phyloP scores from a whole-genome alignment of 2,329 filamentous ascomycete genomes.

The Alternaria panax region DNA sequence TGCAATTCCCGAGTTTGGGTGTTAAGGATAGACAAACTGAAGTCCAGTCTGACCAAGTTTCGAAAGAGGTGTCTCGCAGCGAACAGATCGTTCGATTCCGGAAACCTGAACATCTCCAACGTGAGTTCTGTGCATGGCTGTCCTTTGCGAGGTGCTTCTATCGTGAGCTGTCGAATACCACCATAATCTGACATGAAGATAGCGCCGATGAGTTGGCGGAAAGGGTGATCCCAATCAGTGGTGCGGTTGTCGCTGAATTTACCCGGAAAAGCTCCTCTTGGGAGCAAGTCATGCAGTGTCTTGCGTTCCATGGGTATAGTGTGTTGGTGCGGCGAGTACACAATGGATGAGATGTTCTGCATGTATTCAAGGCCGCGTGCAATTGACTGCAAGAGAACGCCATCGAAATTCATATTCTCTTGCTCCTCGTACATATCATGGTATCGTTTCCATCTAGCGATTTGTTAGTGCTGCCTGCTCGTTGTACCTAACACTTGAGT shows the following conservation, averaged over 20 bases:
- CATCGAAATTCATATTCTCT: conserved; percentile 32
- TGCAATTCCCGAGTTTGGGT: not conserved
- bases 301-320: conserved; percentile 31
- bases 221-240: conserved; percentile 24
- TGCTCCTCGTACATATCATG: conserved; percentile 35
- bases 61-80: conserved; percentile 34
- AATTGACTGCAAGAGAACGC: conserved; percentile 35
- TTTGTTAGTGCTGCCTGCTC: conserved; percentile 1
- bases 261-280: conserved; percentile 10
- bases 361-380: conserved; percentile 32
- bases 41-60: conserved; percentile 25
- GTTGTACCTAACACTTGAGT: no score
- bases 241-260: not conserved
- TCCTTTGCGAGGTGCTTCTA: conserved; percentile 2
- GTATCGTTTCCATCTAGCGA: conserved; percentile 34
- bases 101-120: conserved; percentile 29
- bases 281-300: conserved; percentile 30
- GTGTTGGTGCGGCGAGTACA: conserved; percentile 36
- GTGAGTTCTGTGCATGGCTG: conserved; percentile 21
- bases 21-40: conserved; percentile 20
- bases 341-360: conserved; percentile 33
- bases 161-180: conserved; percentile 31
- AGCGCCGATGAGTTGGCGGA: conserved; percentile 40
- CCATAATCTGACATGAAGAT: conserved; percentile 29
- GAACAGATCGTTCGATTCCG: conserved; percentile 17